Evolutionary conservation across 441 rosid genomes (phyloP), one percentile per base, ranked within the genome.

Genomic region (Brassica balearica): DNA sequence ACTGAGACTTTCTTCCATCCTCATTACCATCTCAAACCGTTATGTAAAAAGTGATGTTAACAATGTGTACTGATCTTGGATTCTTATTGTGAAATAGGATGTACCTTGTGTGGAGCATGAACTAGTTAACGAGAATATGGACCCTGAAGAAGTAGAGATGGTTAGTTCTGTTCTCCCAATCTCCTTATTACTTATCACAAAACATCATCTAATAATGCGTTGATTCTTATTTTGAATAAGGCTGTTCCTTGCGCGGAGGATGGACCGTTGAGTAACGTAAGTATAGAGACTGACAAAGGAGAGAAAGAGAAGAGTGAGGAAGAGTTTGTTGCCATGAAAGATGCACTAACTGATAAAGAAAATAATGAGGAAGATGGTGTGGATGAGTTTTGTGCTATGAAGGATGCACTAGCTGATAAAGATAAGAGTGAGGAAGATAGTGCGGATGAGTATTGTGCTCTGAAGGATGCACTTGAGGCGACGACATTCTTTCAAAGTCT

Each of bases 391-490:
- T 10, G 15, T 46, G 14, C 15, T 46, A 1, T 12, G 53, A 46
- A 46, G 53, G 53, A 46, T 46, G 15, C 15, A 46, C 14, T 46
- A 55, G 2, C 60, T 7, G 60, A 55, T 15, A 55, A 15, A 17
- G 60, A 55, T 4, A 55, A 55, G 22, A 17, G 23, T 15, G 60
- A 15, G 10, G 75, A 53, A 15, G 8, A 48, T n/a, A 5, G 59
- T 15, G 59, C 0, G 19, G 59, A 53, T 55, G 60, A 7, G 60
- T 55, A 6, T 55, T 17, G 22, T 71, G 41, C 53, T 46, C 29
- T 66, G 20, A 36, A 72, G 43, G 81, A 72, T 2, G 38, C 72
- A 46, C 8, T 78, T 32, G 58, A 59, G 64, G 73, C 8, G 0
- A 9, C 12, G 0, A 6, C 51, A 12, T 25, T 0, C 1, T 66